phyloP scores from a whole-genome alignment of 2,329 filamentous ascomycete genomes.

The Cordyceps cateniannulata region DNA sequence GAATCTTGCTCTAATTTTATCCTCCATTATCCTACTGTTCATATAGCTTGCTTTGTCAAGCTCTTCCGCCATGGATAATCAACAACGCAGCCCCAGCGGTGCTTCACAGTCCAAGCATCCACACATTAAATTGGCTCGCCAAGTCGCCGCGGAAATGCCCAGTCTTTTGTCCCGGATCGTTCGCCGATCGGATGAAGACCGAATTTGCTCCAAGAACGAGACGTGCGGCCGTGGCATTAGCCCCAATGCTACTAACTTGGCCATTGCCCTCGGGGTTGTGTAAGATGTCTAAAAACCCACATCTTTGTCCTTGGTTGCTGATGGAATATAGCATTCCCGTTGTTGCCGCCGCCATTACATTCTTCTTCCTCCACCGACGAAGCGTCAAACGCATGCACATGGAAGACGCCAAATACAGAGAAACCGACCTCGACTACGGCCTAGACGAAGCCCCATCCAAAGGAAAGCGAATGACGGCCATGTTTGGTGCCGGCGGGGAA shows the following conservation, averaged over 20 bases:
- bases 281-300: slow-evolving; percentile 39
- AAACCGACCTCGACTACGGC: slow-evolving; percentile 90
- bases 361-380: slow-evolving; percentile 74
- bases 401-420: slow-evolving; percentile 81
- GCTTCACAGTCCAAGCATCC: slow-evolving; percentile 7
- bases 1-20: neutral
- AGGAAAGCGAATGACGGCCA: slow-evolving; percentile 25
- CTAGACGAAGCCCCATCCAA: slow-evolving; percentile 48
- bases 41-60: neutral
- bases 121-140: slow-evolving; percentile 4
- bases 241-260: slow-evolving; percentile 50
- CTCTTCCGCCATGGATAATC: slow-evolving; percentile 8
- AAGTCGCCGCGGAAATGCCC: slow-evolving; percentile 2
- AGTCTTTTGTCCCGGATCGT: slow-evolving; percentile 4
- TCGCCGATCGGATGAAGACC: slow-evolving; percentile 4
- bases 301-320: slow-evolving; percentile 13
- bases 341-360: slow-evolving; percentile 55
- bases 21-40: neutral
- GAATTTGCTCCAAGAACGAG: slow-evolving; percentile 25
- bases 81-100: neutral
- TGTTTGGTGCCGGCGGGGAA: slow-evolving; percentile 46
- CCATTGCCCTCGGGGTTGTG: slow-evolving; percentile 64
- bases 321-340: slow-evolving; percentile 62
- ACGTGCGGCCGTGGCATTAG: slow-evolving; percentile 56
- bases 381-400: slow-evolving; percentile 62